Percentiles rank a stretch among this genome's conserved stretches.
phyloP scores from a whole-genome alignment of 1,139 yeast species.

The Zygosaccharomyces sapae region DNA sequence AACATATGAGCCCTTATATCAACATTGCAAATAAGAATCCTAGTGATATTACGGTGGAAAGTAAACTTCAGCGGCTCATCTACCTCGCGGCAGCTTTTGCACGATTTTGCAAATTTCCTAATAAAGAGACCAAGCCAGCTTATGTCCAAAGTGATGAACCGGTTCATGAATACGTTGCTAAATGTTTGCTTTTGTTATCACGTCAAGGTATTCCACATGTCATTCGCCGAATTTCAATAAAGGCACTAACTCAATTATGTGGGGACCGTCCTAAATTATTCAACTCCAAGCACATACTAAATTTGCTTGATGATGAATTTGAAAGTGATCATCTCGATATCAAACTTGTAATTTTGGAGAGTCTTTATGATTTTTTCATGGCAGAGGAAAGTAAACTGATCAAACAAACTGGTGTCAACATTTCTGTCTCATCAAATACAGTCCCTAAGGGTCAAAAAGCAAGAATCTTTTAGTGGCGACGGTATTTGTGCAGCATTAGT shows the following conservation, averaged over 20 bases:
- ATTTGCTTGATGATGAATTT: constrained; percentile 49
- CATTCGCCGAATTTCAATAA: constrained; percentile 50
- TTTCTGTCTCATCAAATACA: constrained; percentile 21
- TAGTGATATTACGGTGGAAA: constrained; percentile 36
- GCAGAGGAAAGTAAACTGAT: constrained; percentile 47
- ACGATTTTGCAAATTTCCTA: constrained; percentile 57
- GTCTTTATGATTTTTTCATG: constrained; percentile 52
- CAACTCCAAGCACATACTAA: constrained; percentile 49
- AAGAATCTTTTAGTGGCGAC: constrained; percentile 44
- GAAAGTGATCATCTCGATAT: constrained; percentile 37
- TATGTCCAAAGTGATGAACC: constrained; percentile 50
- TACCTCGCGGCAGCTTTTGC: constrained; percentile 69
- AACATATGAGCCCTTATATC: constrained; percentile 44
- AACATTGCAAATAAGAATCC: constrained; percentile 34
- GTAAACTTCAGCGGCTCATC: constrained; percentile 51
- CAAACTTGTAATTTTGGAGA: constrained; percentile 50
- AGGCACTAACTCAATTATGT: constrained; percentile 55
- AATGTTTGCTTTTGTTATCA: constrained; percentile 53
- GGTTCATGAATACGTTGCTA: constrained; percentile 51
- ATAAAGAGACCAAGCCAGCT: constrained; percentile 41
- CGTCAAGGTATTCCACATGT: constrained; percentile 34
- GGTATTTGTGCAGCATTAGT: constrained; percentile 70
- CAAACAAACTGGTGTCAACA: constrained; percentile 39
- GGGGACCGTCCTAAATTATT: constrained; percentile 59
- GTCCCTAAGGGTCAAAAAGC: constrained; percentile 33